phyloP scores from a whole-genome alignment of 352 stramenopile genomes.

The Phytophthora nicotianae region DNA sequence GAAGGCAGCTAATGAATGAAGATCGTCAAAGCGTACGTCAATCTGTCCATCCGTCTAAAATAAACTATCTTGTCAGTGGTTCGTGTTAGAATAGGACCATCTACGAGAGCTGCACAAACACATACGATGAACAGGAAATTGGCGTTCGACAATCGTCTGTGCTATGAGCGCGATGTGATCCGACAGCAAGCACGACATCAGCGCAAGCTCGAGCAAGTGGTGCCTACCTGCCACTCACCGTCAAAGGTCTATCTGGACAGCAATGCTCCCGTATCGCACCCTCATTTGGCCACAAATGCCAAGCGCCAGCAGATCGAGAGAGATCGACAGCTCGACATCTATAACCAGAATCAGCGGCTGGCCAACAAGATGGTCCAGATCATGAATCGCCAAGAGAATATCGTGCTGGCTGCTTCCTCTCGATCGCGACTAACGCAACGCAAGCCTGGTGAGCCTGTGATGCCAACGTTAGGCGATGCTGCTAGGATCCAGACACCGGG shows the following conservation, averaged over 20 bases:
- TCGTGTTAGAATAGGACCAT: constrained; percentile 22
- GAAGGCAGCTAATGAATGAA: constrained; percentile 16
- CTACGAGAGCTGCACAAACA: constrained; percentile 6
- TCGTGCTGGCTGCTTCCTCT: constrained; percentile 48
- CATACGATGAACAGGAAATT: constrained; percentile 80
- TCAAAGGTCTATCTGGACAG: constrained; percentile 70
- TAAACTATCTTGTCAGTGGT: constrained; percentile 35
- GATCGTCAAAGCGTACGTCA: neutral
- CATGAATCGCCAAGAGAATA: constrained; percentile 63
- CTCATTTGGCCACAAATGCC: constrained; percentile 56
- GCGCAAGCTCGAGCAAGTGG: constrained; percentile 62
- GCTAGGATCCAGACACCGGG: constrained; percentile 15
- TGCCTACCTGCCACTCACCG: constrained; percentile 63
- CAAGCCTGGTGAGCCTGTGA: constrained; percentile 7
- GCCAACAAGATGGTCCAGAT: constrained; percentile 80
- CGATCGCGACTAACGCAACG: constrained; percentile 5
- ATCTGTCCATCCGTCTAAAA: constrained; percentile 18
- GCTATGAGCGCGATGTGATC: constrained; percentile 78
- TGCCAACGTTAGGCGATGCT: constrained; percentile 1
- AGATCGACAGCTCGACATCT: constrained; percentile 69
- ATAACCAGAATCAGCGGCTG: constrained; percentile 71
- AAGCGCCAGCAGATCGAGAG: constrained; percentile 69
- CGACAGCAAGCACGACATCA: constrained; percentile 69
- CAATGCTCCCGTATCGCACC: constrained; percentile 45
- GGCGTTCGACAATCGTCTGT: constrained; percentile 81